These are phyloP conservation scores for Scutellaria barbata DNA, from an alignment of 257 asterid genomes.

Conservation along the genomic window DNA sequence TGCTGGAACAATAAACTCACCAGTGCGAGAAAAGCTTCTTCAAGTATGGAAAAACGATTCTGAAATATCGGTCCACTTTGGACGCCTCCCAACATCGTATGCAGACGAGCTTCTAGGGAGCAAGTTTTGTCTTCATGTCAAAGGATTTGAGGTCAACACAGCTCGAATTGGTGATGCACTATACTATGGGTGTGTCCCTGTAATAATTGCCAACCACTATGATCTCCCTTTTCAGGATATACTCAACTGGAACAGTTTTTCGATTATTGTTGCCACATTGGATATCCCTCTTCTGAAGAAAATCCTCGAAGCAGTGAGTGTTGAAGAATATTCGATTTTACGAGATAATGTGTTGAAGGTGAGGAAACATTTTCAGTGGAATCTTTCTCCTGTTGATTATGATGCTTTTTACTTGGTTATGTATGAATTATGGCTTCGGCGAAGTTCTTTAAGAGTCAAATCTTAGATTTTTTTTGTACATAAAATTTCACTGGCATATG, in stretches of 20 bases:
- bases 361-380: conserved; percentile 86
- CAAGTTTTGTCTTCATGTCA: conserved; percentile 90
- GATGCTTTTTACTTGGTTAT: conserved; percentile 88
- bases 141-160: conserved; percentile 93
- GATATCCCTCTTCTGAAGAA: conserved; percentile 81
- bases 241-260: conserved; percentile 75
- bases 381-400: conserved; percentile 61
- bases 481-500: conserved; percentile 1
- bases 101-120: conserved; percentile 65
- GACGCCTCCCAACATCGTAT: conserved; percentile 61
- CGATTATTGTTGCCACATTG: conserved; percentile 69
- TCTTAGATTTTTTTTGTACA: conserved; percentile 26
- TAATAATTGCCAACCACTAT: conserved; percentile 84
- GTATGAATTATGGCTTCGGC: conserved; percentile 84
- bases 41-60: conserved; percentile 78
- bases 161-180: conserved; percentile 89
- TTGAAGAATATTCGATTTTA: conserved; percentile 48
- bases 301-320: conserved; percentile 52
- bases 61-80: conserved; percentile 59
- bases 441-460: conserved; percentile 51
- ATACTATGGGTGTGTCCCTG: conserved; percentile 83
- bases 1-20: conserved; percentile 84
- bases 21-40: conserved; percentile 81
- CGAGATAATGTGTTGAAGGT: conserved; percentile 61
- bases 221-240: conserved; percentile 89